Base-by-base conservation (phyloP, 1,284 basidiomycete species). In the Ceratorhiza oryzae-sativae region DNA sequence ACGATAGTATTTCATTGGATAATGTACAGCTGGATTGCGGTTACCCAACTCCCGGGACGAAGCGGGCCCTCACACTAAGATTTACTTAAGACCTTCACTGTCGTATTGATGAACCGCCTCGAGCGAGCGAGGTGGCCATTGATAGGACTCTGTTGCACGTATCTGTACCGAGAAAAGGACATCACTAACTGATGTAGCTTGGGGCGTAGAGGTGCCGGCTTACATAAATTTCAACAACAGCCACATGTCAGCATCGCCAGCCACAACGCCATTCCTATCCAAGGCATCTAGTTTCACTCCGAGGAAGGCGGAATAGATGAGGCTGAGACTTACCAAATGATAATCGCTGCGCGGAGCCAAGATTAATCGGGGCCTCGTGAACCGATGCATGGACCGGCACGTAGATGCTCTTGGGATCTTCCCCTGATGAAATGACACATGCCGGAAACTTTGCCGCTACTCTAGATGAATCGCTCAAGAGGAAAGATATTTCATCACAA, bases 181-280 rank as follows among this genome's bases (percentile, higher is more conserved):
- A n/a, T n/a, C 34, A 25, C 42, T 20, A 18, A 49, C 3, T 49
- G 13, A 25, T 10, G 5, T 34, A 15, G 23, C n/a, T 23, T 34
- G 13, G 61, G 25, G 13, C n/a, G 20, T 23, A 62, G 25, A 34
- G 9, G 20, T n/a, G 45, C 30, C 30, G 45, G 68, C 73, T 46
- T 42, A 74, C 73, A 49, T 74, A 74, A 30, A 74, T 72, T 56
- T 74, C 73, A 36, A 72, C 63, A 15, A 53, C 73, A 32, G 68
- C n/a, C 30, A 72, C 61, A 71, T 74, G 73, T 68, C 27, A 74
- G 32, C 12, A 74, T 42, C n/a, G 62, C 71, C 12, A 71, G 32
- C 73, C 73, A 74, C 42, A 74, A 34, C n/a, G 55, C 73, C 71
- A 74, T 72, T 15, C 71, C 71, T 62, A n/a, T 62, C 34, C 18